Evolutionary conservation across 495 filamentous ascomycete species (phyloP), one percentile per base, ranked within the genome.

Genomic region (Sordaria brevicollis): DNA sequence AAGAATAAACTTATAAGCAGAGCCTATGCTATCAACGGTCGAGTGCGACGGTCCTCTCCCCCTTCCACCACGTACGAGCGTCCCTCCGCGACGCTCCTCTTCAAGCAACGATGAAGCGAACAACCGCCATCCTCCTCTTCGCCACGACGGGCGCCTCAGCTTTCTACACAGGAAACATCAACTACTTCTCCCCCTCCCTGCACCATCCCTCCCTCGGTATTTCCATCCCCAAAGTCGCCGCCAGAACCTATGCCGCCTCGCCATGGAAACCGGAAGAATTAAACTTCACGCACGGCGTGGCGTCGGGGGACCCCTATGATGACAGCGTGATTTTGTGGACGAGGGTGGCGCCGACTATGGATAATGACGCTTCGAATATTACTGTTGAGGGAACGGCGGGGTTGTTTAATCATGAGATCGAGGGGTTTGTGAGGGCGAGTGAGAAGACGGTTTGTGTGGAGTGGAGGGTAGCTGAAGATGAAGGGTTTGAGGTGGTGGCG

Each of bases 261-360:
- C 72, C 76, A 7, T 81, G 81, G 77, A 72, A 78, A 39, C 72
- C 86, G 2, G 21, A 6, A 19, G 39, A 83, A 69, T 78, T 90
- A 54, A 83, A 84, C 71, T 91, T 92, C 76, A 91, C 89, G 8
- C 89, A 91, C 70, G 87, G 89, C 70, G 83, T 91, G 11, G 89
- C 89, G n/a, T 89, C 86, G 19, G 89, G 89, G 10, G 89, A 92
- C 72, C 89, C 89, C 3, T 90, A 87, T 72, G 76, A 86, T 17
- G 77, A 86, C 73, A 88, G 85, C 21, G 85, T 91, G 2, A 88
- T 92, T 68, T 81, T 92, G 0, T 91, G 89, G 89, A 90, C 89
- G 0, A 79, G 89, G n/a, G 80, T 83, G n/a, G 83, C 87, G 6
- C 89, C 89, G 31, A 80, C 81, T 35, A 70, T 68, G 33, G 83